phyloP scores from a whole-genome alignment of 177 flowering plant species.

The Telopea speciosissima region DNA sequence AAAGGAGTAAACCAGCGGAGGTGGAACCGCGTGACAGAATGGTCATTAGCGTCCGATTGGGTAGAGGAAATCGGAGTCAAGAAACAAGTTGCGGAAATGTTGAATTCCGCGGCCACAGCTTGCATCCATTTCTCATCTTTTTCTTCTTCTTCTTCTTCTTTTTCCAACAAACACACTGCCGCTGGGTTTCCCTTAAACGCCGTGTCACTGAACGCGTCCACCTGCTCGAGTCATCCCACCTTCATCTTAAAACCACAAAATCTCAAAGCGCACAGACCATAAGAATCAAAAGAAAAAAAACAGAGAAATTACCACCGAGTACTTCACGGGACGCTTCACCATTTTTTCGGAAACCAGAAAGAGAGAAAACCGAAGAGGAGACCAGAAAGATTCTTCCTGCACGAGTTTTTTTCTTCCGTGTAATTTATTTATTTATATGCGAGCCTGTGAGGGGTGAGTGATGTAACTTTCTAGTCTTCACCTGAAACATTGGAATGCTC shows the following conservation, averaged over 20 bases:
- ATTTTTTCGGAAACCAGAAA: constrained; percentile 9
- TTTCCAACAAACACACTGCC: constrained; percentile 75
- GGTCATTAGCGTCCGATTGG: constrained; percentile 1
- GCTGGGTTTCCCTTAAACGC: constrained; percentile 89
- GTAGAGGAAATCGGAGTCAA: constrained; percentile 34
- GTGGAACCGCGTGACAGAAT: constrained; percentile 35
- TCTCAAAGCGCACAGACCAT: background rate
- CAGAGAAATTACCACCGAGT: constrained; percentile 37
- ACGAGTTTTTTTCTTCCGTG: too few relatives aligned
- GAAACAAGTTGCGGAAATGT: constrained; percentile 56
- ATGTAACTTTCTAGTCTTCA: too few relatives aligned
- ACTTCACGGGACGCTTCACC: constrained; percentile 40
- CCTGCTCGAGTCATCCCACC: constrained; percentile 30
- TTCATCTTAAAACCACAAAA: background rate
- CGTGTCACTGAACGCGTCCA: constrained; percentile 72
- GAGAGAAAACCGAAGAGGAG: too few relatives aligned
- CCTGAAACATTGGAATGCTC: too few relatives aligned
- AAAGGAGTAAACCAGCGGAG: constrained; percentile 86
- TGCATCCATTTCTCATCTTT: constrained; percentile 61
- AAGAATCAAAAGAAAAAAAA: background rate
- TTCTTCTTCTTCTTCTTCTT: constrained; percentile 62
- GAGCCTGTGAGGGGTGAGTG: too few relatives aligned
- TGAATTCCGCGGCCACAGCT: constrained; percentile 69
- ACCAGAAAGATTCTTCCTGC: too few relatives aligned
- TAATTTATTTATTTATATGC: too few relatives aligned